Evolutionary conservation across 83 land plant species (phyloP).

Genomic region (Isoetes engelmannii): DNA sequence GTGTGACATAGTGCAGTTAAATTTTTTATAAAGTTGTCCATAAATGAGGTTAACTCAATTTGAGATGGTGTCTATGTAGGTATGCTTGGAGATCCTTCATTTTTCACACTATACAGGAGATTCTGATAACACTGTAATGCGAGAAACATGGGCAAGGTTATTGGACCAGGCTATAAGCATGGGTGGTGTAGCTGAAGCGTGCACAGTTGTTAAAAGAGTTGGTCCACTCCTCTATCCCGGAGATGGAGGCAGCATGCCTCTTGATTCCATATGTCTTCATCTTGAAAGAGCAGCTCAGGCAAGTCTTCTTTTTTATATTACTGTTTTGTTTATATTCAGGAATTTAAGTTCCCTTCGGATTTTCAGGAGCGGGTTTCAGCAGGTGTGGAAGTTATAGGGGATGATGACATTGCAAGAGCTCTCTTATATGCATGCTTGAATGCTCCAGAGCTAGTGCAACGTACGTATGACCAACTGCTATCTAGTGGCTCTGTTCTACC

Average conservation of each 20-base stretch:
- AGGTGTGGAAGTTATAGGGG: slow-evolving; percentile 69
- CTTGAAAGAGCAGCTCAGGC: slow-evolving; percentile 92
- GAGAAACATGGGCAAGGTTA: slow-evolving; percentile 94
- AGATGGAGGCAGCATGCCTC: slow-evolving; percentile 85
- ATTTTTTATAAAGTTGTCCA: background rate
- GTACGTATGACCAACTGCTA: slow-evolving; percentile 72
- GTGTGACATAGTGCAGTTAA: slow-evolving; percentile 22
- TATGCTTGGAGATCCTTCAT: slow-evolving; percentile 88
- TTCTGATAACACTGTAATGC: slow-evolving; percentile 67
- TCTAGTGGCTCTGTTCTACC: slow-evolving; percentile 70
- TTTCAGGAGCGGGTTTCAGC: slow-evolving; percentile 58
- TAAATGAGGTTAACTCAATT: background rate
- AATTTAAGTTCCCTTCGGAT: background rate
- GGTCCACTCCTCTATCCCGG: slow-evolving; percentile 86
- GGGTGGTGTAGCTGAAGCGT: slow-evolving; percentile 94
- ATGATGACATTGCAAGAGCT: slow-evolving; percentile 90
- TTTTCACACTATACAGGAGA: slow-evolving; percentile 92
- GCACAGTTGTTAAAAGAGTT: slow-evolving; percentile 76
- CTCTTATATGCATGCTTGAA: slow-evolving; percentile 80
- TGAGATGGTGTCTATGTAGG: slow-evolving; percentile 29
- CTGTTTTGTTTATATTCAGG: background rate
- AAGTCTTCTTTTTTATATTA: slow-evolving; percentile 16
- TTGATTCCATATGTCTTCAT: slow-evolving; percentile 90
- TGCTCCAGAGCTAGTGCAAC: slow-evolving; percentile 74
- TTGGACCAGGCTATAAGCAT: slow-evolving; percentile 74